Percentiles rank a stretch among this genome's conserved stretches.
phyloP scores from a whole-genome alignment of 2,329 filamentous ascomycete species.

The Aspergillus novofumigatus region DNA sequence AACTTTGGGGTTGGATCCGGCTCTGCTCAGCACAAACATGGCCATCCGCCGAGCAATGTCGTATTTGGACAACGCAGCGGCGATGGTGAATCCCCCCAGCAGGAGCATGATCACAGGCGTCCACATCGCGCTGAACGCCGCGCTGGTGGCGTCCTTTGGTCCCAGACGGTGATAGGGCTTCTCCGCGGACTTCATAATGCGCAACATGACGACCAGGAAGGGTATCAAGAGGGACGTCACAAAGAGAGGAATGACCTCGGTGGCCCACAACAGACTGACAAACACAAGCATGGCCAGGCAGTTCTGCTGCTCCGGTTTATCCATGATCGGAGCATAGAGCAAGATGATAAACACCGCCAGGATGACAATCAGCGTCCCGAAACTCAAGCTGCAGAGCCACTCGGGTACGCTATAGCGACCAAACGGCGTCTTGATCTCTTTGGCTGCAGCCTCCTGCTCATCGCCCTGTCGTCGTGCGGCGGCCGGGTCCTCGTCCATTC shows the following conservation, averaged over 20 bases:
- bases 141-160: slow-evolving; percentile 75
- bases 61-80: slow-evolving; percentile 91
- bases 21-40: slow-evolving; percentile 92
- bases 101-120: slow-evolving; percentile 98
- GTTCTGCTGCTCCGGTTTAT: slow-evolving; percentile 86
- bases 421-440: slow-evolving; percentile 72
- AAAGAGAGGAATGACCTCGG: slow-evolving; percentile 95
- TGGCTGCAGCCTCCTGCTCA: slow-evolving; percentile 61
- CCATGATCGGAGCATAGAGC: slow-evolving; percentile 75
- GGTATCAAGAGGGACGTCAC: slow-evolving; percentile 92
- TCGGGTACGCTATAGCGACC: slow-evolving; percentile 70
- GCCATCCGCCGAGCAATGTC: slow-evolving; percentile 97
- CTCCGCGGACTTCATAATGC: slow-evolving; percentile 75
- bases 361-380: slow-evolving; percentile 69
- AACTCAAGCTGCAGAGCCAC: slow-evolving; percentile 80
- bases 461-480: slow-evolving; percentile 79
- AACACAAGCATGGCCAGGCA: slow-evolving; percentile 91
- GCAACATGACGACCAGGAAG: slow-evolving; percentile 82
- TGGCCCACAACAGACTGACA: slow-evolving; percentile 93
- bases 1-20: slow-evolving; percentile 81
- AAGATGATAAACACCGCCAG: slow-evolving; percentile 70
- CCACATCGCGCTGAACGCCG: slow-evolving; percentile 96
- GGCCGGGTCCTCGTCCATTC: slow-evolving; percentile 63
- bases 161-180: slow-evolving; percentile 65
- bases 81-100: slow-evolving; percentile 91